Percentiles rank a stretch among this genome's conserved stretches.
Evolutionary conservation across 2,329 filamentous ascomycete genomes (phyloP).

Genomic region (Allantophomopsis cytisporea): DNA sequence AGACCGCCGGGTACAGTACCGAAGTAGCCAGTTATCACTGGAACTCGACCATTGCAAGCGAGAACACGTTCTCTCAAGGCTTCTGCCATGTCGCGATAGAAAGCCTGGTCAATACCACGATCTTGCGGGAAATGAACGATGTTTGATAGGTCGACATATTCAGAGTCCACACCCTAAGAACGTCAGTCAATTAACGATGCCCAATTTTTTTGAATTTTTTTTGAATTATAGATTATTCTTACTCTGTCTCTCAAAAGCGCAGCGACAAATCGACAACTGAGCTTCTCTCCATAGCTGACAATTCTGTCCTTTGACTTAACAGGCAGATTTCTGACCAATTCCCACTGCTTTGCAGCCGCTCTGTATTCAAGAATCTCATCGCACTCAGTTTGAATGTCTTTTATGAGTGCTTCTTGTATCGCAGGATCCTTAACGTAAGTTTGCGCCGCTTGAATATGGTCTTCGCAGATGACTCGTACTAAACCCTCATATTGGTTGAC

Average conservation of each 20-base stretch:
- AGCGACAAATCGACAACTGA: slow-evolving; percentile 87
- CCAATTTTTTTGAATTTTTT: too few species aligned
- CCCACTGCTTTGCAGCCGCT: slow-evolving; percentile 48
- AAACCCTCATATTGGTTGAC: slow-evolving; percentile 56
- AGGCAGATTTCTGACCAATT: slow-evolving; percentile 52
- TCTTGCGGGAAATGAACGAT: slow-evolving; percentile 51
- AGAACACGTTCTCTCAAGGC: slow-evolving; percentile 49
- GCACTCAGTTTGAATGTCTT: slow-evolving; percentile 67
- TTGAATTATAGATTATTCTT: slow-evolving; percentile 3
- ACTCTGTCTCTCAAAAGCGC: slow-evolving; percentile 66
- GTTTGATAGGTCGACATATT: slow-evolving; percentile 84
- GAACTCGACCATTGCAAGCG: slow-evolving; percentile 53
- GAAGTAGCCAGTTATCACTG: slow-evolving; percentile 87
- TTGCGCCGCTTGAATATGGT: slow-evolving; percentile 65
- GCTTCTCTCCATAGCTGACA: slow-evolving; percentile 88
- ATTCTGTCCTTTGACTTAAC: slow-evolving; percentile 74
- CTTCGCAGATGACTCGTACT: slow-evolving; percentile 67
- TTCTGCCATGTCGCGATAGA: slow-evolving; percentile 53
- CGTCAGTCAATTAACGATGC: slow-evolving; percentile 2
- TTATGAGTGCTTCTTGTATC: slow-evolving; percentile 43
- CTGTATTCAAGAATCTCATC: slow-evolving; percentile 65
- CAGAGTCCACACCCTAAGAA: slow-evolving; percentile 57
- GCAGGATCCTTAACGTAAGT: slow-evolving; percentile 42
- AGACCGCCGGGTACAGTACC: slow-evolving; percentile 84
- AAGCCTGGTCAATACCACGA: slow-evolving; percentile 47